phyloP scores from a whole-genome alignment of 2,329 filamentous ascomycete genomes.

The Botryotinia calthae region DNA sequence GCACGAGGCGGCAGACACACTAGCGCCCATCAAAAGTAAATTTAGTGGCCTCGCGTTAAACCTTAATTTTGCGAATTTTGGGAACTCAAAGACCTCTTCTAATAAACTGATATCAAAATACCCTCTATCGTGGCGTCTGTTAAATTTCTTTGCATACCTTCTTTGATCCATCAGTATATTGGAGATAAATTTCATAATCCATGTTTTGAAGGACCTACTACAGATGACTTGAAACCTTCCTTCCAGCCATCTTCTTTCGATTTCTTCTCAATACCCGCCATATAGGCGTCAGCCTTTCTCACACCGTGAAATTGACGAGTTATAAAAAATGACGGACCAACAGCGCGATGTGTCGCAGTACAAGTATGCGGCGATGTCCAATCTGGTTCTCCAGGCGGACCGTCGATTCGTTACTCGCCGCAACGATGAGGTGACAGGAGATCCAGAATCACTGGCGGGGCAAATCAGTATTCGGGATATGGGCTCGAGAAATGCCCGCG shows the following conservation, averaged over 20 bases:
- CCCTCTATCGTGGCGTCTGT: background rate
- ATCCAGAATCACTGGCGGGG: conserved; percentile 94
- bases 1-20: conserved; percentile 1
- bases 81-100: conserved; percentile 10
- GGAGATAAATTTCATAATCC: conserved; percentile 5
- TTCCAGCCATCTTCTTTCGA: conserved; percentile 15
- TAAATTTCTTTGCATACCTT: conserved; percentile 12
- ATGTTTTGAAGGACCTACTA: conserved; percentile 19
- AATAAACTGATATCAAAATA: conserved; percentile 4
- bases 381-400: conserved; percentile 99
- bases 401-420: conserved; percentile 90
- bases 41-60: conserved; percentile 21
- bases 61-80: conserved; percentile 22
- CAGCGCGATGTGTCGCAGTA: conserved; percentile 89
- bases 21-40: conserved; percentile 8
- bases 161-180: background rate
- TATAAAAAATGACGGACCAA: conserved; percentile 64
- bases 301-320: conserved; percentile 31
- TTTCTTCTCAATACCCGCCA: conserved; percentile 26
- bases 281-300: conserved; percentile 23
- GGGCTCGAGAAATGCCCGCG: conserved; percentile 79
- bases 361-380: conserved; percentile 99
- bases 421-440: conserved; percentile 91
- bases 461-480: conserved; percentile 92
- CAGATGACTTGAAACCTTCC: conserved; percentile 19